phyloP scores from a whole-genome alignment of 2,329 filamentous ascomycete species.

The Calonectria honghensis region DNA sequence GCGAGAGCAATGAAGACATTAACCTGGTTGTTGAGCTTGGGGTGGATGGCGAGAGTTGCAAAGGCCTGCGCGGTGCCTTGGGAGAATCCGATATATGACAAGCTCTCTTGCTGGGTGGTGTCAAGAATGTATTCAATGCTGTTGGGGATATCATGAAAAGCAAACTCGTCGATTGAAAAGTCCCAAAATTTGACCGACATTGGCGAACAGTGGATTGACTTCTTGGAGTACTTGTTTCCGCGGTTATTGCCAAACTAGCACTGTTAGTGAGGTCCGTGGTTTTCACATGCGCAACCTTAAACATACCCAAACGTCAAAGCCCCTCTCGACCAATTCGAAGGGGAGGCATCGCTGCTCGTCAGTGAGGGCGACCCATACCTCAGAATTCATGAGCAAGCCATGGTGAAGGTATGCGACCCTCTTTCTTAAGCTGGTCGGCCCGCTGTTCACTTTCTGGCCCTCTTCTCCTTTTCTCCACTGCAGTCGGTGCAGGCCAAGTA shows the following conservation, averaged over 20 bases:
- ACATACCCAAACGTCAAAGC: constrained; percentile 95
- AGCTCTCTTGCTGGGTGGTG: constrained; percentile 85
- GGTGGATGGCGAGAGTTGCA: constrained; percentile 93
- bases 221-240: constrained; percentile 99
- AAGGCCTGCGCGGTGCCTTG: constrained; percentile 98
- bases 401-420: constrained; percentile 96
- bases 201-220: constrained; percentile 85
- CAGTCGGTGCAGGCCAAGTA: constrained; percentile 91
- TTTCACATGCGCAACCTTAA: neutral
- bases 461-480: constrained; percentile 90
- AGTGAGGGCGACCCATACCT: constrained; percentile 97
- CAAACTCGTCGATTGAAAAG: constrained; percentile 99
- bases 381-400: constrained; percentile 97
- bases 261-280: constrained; percentile 29
- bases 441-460: constrained; percentile 84
- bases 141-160: constrained; percentile 97
- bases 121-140: constrained; percentile 93
- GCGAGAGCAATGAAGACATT: constrained; percentile 97
- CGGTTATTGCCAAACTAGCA: constrained; percentile 92
- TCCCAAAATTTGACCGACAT: constrained; percentile 91
- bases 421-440: constrained; percentile 81
- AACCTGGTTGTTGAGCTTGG: constrained; percentile 91
- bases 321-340: constrained; percentile 90
- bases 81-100: constrained; percentile 98
- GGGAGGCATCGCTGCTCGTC: constrained; percentile 90